A percentile compares a stretch with the other conserved stretches of the same genome.
Evolutionary conservation across 495 filamentous ascomycete genomes (phyloP).

Genomic region (Parathielavia appendiculata): DNA sequence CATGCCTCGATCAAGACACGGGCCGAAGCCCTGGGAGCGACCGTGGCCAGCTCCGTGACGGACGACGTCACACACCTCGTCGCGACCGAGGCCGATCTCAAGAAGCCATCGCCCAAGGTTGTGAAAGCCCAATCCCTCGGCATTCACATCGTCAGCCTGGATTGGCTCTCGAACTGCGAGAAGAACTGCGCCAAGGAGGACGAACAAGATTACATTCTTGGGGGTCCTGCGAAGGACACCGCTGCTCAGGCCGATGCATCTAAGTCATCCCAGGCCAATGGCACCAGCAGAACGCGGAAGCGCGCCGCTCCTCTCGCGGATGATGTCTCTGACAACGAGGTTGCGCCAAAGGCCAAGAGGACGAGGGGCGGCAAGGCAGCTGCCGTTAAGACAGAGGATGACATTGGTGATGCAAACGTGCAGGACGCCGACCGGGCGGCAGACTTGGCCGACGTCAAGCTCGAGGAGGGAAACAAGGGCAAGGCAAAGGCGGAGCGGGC

Average conservation of each 20-base stretch:
- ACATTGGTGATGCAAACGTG: slow-evolving; percentile 16
- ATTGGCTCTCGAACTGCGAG: slow-evolving; percentile 57
- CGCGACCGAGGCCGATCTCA: slow-evolving; percentile 48
- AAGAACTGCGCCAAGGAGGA: slow-evolving; percentile 38
- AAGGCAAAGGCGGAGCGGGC: slow-evolving; percentile 27
- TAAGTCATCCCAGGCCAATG: slow-evolving; percentile 8
- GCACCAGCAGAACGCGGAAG: slow-evolving; percentile 21
- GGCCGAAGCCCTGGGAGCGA: slow-evolving; percentile 48
- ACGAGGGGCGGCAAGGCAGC: slow-evolving; percentile 33
- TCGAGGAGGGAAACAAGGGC: slow-evolving; percentile 15
- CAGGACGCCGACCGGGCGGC: slow-evolving; percentile 14
- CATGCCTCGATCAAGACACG: slow-evolving; percentile 45
- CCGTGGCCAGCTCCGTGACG: slow-evolving; percentile 42
- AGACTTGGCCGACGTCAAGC: slow-evolving; percentile 6
- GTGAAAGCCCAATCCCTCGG: slow-evolving; percentile 43
- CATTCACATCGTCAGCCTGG: slow-evolving; percentile 54
- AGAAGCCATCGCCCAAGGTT: slow-evolving; percentile 47
- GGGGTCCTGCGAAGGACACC: neutral
- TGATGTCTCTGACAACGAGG: slow-evolving; percentile 10
- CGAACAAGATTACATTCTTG: slow-evolving; percentile 19
- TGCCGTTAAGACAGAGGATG: slow-evolving; percentile 21
- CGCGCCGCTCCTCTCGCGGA: slow-evolving; percentile 18
- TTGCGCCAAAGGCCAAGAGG: slow-evolving; percentile 22
- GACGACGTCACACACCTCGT: slow-evolving; percentile 56
- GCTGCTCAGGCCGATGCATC: slow-evolving; percentile 7